These are phyloP conservation scores for Diaporthe humulicola DNA, from an alignment of 2,329 filamentous ascomycete species.

Conservation along the genomic window DNA sequence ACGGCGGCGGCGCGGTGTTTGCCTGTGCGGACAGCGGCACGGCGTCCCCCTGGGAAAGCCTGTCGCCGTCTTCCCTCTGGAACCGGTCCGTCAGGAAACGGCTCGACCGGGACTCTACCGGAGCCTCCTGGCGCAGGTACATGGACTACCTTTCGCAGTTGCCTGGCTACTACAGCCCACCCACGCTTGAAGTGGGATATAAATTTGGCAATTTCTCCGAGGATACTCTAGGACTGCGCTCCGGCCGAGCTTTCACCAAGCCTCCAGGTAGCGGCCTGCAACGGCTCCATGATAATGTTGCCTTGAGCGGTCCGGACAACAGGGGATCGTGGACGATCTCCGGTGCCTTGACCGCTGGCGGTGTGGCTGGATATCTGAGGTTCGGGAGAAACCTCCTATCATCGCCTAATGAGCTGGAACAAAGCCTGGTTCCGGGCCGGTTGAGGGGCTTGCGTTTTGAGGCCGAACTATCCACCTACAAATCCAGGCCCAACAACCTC, in stretches of 20 bases:
- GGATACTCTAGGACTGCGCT: conserved; percentile 48
- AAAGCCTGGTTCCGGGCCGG: not conserved
- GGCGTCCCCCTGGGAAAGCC: conserved; percentile 41
- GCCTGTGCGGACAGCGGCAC: conserved; percentile 58
- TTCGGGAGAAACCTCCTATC: conserved; percentile 52
- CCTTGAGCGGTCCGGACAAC: conserved; percentile 36
- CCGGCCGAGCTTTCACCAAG: conserved; percentile 49
- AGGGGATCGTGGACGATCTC: conserved; percentile 57
- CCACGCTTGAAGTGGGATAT: conserved; percentile 59
- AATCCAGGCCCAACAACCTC: conserved; percentile 16
- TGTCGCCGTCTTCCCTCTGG: not conserved
- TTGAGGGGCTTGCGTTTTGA: conserved; percentile 50
- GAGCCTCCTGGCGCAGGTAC: conserved; percentile 39
- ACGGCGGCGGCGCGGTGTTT: conserved; percentile 51
- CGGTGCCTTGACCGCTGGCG: conserved; percentile 48
- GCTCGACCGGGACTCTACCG: not conserved
- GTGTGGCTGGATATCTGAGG: conserved; percentile 52
- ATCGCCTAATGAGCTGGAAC: conserved; percentile 33
- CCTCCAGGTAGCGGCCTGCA: conserved; percentile 52
- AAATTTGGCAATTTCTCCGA: conserved; percentile 44
- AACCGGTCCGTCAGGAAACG: not conserved
- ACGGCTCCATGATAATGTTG: conserved; percentile 53
- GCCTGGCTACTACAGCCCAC: conserved; percentile 42
- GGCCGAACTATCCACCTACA: conserved; percentile 56
- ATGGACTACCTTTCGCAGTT: conserved; percentile 25